Conservation (phyloP, 768 basidiomycete species). For the Myochromella boudieri region DNA sequence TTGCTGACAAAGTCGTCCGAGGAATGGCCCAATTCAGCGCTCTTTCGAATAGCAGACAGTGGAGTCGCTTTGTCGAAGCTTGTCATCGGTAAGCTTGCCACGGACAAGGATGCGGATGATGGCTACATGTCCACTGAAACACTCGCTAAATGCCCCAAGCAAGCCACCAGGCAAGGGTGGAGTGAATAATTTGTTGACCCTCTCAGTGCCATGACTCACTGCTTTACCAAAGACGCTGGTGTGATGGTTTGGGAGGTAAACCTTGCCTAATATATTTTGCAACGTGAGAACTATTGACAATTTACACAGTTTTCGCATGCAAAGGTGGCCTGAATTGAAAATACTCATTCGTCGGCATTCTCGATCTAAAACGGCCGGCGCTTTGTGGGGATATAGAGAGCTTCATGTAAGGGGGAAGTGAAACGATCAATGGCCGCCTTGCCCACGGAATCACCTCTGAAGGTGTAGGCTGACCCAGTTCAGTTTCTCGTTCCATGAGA, state of each 20-base stretch:
- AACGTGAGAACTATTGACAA: too few relatives aligned
- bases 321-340: constrained; percentile 37
- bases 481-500: too few relatives aligned
- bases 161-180: constrained; percentile 64
- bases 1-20: constrained; percentile 56
- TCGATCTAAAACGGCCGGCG: constrained; percentile 34
- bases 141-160: constrained; percentile 54
- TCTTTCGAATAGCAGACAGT: constrained; percentile 55
- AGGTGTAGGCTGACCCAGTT: too few relatives aligned
- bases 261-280: neutral
- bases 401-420: too few relatives aligned
- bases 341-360: constrained; percentile 35
- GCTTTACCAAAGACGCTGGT: constrained; percentile 22
- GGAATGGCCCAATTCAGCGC: constrained; percentile 58
- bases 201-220: neutral
- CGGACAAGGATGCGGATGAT: constrained; percentile 46
- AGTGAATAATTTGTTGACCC: constrained; percentile 39
- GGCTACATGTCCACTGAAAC: constrained; percentile 59
- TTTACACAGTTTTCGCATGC: constrained; percentile 37
- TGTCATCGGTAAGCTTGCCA: constrained; percentile 72
- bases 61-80: constrained; percentile 62
- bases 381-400: too few relatives aligned
- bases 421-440: too few relatives aligned
- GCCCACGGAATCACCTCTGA: too few relatives aligned
- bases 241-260: constrained; percentile 31